Conservation (phyloP, 371 early-diverging fungal genomes). For the Apophysomyces sp. region DNA sequence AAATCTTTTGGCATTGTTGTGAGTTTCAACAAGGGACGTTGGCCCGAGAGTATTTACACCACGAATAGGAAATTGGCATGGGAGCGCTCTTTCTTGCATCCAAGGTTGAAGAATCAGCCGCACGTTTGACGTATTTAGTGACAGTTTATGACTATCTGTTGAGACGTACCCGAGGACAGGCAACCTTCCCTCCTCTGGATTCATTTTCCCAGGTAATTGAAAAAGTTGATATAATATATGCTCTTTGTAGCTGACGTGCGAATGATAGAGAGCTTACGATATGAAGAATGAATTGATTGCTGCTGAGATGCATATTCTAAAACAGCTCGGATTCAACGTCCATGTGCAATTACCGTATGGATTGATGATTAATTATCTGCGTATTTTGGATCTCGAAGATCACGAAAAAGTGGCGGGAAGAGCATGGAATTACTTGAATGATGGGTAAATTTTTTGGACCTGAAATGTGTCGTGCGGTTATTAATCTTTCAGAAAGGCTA, state of each 20-base stretch:
- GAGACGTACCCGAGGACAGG: slow-evolving; percentile 50
- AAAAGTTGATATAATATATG: neutral
- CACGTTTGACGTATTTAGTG: slow-evolving; percentile 73
- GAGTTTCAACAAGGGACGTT: slow-evolving; percentile 13
- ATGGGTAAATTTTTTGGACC: slow-evolving; percentile 50
- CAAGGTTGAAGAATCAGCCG: slow-evolving; percentile 88
- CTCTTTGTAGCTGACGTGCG: neutral
- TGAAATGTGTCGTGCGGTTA: neutral
- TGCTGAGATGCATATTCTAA: slow-evolving; percentile 87
- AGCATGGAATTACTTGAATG: slow-evolving; percentile 93
- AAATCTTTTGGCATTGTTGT: slow-evolving; percentile 71
- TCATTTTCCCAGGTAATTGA: slow-evolving; percentile 55
- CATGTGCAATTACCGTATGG: slow-evolving; percentile 95
- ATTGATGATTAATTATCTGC: slow-evolving; percentile 90
- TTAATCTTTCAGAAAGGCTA: slow-evolving; percentile 46
- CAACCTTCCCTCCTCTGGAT: slow-evolving; percentile 55
- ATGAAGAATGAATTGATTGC: slow-evolving; percentile 75
- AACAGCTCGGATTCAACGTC: slow-evolving; percentile 89
- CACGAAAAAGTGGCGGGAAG: slow-evolving; percentile 71
- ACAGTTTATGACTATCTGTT: slow-evolving; percentile 75
- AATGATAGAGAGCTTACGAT: slow-evolving; percentile 61
- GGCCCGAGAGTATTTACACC: neutral
- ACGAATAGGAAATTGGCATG: slow-evolving; percentile 71
- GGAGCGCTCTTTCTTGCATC: slow-evolving; percentile 88
- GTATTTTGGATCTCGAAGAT: slow-evolving; percentile 75